Conservation (phyloP, 2,329 filamentous ascomycete species). For the Rasamsonia emersonii region DNA sequence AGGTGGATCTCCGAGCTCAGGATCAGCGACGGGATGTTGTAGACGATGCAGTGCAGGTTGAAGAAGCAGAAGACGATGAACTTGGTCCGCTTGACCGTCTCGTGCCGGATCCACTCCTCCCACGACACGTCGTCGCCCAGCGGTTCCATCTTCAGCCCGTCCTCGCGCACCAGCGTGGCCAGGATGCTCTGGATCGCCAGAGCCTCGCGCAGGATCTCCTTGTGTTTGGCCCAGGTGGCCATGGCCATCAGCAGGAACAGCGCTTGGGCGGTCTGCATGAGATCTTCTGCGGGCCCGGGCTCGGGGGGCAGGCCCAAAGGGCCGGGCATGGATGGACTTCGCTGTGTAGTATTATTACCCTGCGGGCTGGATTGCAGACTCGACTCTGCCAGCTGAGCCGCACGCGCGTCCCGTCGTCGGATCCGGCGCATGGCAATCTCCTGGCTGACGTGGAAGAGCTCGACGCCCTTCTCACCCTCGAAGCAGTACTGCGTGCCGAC, state of each 20-base stretch:
- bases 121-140: slow-evolving; percentile 11
- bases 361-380: slow-evolving; percentile 2
- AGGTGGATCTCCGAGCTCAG: slow-evolving; percentile 16
- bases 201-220: slow-evolving; percentile 15
- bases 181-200: slow-evolving; percentile 18
- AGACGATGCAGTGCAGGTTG: slow-evolving; percentile 20
- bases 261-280: slow-evolving; percentile 15
- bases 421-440: slow-evolving; percentile 15
- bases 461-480: slow-evolving; percentile 14
- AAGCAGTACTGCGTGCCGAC: slow-evolving; percentile 16
- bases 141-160: slow-evolving; percentile 12
- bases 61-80: slow-evolving; percentile 19
- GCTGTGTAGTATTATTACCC: slow-evolving; percentile 6
- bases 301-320: slow-evolving; percentile 11
- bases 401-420: slow-evolving; percentile 11
- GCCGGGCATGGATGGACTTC: slow-evolving; percentile 11
- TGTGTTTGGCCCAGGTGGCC: slow-evolving; percentile 17
- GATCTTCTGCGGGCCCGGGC: slow-evolving; percentile 8
- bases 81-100: slow-evolving; percentile 19
- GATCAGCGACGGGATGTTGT: slow-evolving; percentile 18
- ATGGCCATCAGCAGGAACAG: slow-evolving; percentile 16
- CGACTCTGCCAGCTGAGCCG: slow-evolving; percentile 7
- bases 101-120: slow-evolving; percentile 16
- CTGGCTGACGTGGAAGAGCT: slow-evolving; percentile 13
- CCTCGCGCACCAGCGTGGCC: slow-evolving; percentile 15